Percentiles rank a stretch among this genome's conserved stretches.
Evolutionary conservation across 202 grass and related monocot genomes (phyloP).

Genomic region (Musa balbisiana): DNA sequence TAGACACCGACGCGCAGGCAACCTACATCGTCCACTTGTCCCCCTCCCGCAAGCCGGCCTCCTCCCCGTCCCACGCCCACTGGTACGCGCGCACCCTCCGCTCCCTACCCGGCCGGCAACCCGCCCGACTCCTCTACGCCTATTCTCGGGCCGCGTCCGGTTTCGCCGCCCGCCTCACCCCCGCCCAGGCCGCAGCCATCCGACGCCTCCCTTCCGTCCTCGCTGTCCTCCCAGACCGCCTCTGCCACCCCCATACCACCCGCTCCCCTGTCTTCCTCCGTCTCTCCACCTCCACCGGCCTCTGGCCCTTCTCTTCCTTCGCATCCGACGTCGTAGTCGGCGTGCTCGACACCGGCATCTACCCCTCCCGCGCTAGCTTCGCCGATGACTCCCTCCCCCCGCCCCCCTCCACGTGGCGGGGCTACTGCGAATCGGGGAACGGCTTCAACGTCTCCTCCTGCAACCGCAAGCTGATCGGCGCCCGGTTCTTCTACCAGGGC

Average conservation of each 20-base stretch:
- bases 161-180: conserved; percentile 8
- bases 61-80: conserved; percentile 11
- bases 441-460: conserved; percentile 28
- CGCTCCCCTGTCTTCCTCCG: conserved; percentile 14
- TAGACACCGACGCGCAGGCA: background rate
- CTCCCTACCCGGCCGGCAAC: background rate
- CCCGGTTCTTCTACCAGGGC: conserved; percentile 31
- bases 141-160: conserved; percentile 3
- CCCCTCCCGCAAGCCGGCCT: conserved; percentile 6
- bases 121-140: conserved; percentile 11
- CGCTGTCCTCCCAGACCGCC: conserved; percentile 11
- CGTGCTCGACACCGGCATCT: conserved; percentile 21
- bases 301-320: conserved; percentile 13
- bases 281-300: conserved; percentile 11
- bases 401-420: conserved; percentile 12
- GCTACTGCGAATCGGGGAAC: background rate
- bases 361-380: conserved; percentile 11
- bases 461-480: conserved; percentile 47
- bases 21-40: conserved; percentile 21
- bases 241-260: conserved; percentile 12
- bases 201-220: conserved; percentile 7
- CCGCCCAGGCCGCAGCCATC: background rate
- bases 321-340: conserved; percentile 15
- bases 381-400: conserved; percentile 5
- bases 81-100: conserved; percentile 13